These are phyloP conservation scores for Fusarium metavorans DNA, from an alignment of 2,329 filamentous ascomycete genomes.

Conservation along the genomic window DNA sequence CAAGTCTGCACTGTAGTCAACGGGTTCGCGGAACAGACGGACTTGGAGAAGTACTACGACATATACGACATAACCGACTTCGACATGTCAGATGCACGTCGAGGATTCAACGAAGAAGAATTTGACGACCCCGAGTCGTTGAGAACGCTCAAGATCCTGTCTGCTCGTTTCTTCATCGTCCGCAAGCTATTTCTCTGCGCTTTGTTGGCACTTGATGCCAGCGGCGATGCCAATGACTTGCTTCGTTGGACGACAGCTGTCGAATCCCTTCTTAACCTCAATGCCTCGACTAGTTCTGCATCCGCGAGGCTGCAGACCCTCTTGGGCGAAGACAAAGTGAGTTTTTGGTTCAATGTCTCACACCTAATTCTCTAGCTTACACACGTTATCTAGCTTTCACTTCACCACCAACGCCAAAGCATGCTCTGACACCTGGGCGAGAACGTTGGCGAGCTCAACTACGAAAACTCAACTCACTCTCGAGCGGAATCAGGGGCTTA, in stretches of 20 bases:
- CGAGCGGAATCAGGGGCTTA: conserved; percentile 88
- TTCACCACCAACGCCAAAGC: conserved; percentile 67
- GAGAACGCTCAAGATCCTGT: conserved; percentile 82
- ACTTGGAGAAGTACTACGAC: conserved; percentile 93
- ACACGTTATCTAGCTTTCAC: conserved; percentile 59
- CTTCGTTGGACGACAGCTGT: conserved; percentile 82
- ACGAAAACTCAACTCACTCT: conserved; percentile 87
- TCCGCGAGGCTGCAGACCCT: conserved; percentile 76
- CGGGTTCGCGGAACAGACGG: conserved; percentile 80
- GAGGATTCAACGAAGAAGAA: conserved; percentile 73
- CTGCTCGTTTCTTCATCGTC: conserved; percentile 82
- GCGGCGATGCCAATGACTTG: conserved; percentile 81
- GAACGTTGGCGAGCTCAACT: conserved; percentile 90
- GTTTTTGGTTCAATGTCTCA: conserved; percentile 44
- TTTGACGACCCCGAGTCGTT: conserved; percentile 83
- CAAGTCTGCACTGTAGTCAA: conserved; percentile 77
- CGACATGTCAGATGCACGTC: conserved; percentile 77
- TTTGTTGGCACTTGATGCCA: conserved; percentile 87
- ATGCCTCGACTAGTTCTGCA: conserved; percentile 69
- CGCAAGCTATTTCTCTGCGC: conserved; percentile 90
- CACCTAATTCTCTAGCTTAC: conserved; percentile 22
- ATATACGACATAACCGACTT: conserved; percentile 83
- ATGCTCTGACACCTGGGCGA: conserved; percentile 76
- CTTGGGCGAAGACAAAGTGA: conserved; percentile 81
- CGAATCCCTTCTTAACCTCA: conserved; percentile 78